Evolutionary conservation across 2,329 filamentous ascomycete genomes (phyloP), one percentile per base, ranked within the genome.

Genomic region (Hymenoscyphus occultus): DNA sequence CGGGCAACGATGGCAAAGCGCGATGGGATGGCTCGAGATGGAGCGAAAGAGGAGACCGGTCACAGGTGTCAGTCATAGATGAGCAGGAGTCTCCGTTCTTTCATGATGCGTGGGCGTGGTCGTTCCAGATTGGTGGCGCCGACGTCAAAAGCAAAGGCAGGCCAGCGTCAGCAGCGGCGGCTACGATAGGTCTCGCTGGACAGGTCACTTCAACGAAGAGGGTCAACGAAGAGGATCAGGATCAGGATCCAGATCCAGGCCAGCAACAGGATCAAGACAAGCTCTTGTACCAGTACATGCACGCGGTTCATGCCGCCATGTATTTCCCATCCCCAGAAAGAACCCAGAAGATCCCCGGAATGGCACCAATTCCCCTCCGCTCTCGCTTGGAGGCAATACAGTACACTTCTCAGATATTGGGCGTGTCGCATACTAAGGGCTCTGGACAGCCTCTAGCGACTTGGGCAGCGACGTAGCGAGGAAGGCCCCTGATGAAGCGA

Each of bases 401-500:
- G 9, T 54, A 54, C 48, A 28, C 22, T 22, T 28, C 10, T 19
- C 48, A 54, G 35, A 54, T 54, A 54, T 54, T 28, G 48, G 3
- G 19, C 3, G n/a, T 51, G 19, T 51, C 45, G 45, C 45, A 51
- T 22, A 51, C 22, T 28, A 22, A 28, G 28, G 28, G 28, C 28
- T 28, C 28, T 28, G 28, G 28, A n/a, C 48, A 54, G 48, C 13
- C 48, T 22, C 10, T 12, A 19, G n/a, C 22, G 48, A 19, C 19
- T 54, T 14, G 10, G 22, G 19, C 48, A 22, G n/a, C 6, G n/a
- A 51, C n/a, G 19, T 51, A 19, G 48, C 48, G 19, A 54, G 48
- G 48, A 54, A 19, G 22, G 48, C 48, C 48, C 48, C 48, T 54
- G 48, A 54, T 28, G 48, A 54, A 22, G 48, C 48, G 48, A 54